Conservation (phyloP, 2,329 filamentous ascomycete genomes). For the Neonectria hederae region DNA sequence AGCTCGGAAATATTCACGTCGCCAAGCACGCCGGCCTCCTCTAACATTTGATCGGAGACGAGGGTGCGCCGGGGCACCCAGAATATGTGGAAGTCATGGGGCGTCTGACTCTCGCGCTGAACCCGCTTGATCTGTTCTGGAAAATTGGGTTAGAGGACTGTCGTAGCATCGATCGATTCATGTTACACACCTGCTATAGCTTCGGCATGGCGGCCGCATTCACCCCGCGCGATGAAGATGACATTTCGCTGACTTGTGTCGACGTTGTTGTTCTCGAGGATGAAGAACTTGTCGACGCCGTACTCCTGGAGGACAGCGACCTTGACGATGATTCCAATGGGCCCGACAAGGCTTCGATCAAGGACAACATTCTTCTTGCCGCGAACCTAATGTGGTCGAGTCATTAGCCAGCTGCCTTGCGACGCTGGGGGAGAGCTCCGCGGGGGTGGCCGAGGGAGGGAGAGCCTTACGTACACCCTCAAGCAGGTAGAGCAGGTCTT, state of each 20-base stretch:
- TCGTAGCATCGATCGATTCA: neutral
- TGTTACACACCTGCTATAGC: constrained; percentile 81
- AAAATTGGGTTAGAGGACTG: constrained; percentile 46
- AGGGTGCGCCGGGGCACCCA: constrained; percentile 94
- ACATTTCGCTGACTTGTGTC: constrained; percentile 95
- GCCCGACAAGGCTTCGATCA: constrained; percentile 88
- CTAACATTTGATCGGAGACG: constrained; percentile 89
- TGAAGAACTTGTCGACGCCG: constrained; percentile 97
- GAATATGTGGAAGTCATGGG: constrained; percentile 96
- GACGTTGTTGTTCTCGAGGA: constrained; percentile 94
- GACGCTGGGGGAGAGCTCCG: constrained; percentile 24
- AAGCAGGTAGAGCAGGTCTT: constrained; percentile 88
- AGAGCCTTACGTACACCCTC: constrained; percentile 81
- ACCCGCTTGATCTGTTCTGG: constrained; percentile 90
- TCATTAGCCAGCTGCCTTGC: constrained; percentile 30
- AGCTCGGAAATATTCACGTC: constrained; percentile 91
- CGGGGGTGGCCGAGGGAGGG: constrained; percentile 37
- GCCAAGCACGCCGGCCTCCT: constrained; percentile 91
- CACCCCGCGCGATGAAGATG: constrained; percentile 90
- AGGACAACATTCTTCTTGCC: constrained; percentile 99
- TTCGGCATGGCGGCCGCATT: constrained; percentile 85
- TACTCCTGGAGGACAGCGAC: constrained; percentile 96
- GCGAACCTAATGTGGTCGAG: constrained; percentile 73
- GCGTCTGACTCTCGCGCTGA: constrained; percentile 85
- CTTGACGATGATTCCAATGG: constrained; percentile 90